These are phyloP conservation scores for Nigrospora sphaerica DNA, from an alignment of 2,329 filamentous ascomycete species.

Conservation along the genomic window DNA sequence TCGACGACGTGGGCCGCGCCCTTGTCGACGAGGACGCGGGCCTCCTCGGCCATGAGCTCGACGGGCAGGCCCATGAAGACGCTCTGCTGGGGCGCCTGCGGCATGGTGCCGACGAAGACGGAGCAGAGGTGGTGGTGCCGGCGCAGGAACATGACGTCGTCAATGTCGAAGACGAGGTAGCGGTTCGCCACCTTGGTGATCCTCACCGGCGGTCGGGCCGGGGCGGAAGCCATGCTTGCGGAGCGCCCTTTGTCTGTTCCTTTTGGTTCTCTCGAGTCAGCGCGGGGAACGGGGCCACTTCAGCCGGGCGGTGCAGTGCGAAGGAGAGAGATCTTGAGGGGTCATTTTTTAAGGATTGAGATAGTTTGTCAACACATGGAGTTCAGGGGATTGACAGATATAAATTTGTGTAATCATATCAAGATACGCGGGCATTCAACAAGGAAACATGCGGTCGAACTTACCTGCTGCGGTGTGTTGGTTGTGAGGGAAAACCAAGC, in stretches of 20 bases:
- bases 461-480: constrained; percentile 12
- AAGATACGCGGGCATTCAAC: not conserved
- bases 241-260: not conserved
- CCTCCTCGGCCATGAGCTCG: constrained; percentile 88
- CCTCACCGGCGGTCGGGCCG: constrained; percentile 43
- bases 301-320: constrained; percentile 4
- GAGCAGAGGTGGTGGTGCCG: constrained; percentile 78
- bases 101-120: constrained; percentile 78
- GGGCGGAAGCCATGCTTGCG: not conserved
- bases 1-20: constrained; percentile 74
- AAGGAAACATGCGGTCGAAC: constrained; percentile 6
- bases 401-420: constrained; percentile 57
- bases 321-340: constrained; percentile 8
- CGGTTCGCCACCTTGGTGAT: constrained; percentile 75
- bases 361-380: constrained; percentile 45
- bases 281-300: not conserved
- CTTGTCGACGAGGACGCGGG: constrained; percentile 69
- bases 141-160: constrained; percentile 71
- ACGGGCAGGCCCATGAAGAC: constrained; percentile 84
- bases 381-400: constrained; percentile 85
- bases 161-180: constrained; percentile 85
- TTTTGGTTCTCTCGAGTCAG: not conserved
- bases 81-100: constrained; percentile 91
- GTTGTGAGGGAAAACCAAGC: constrained; percentile 7
- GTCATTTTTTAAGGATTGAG: constrained; percentile 37